Evolutionary conservation across 352 stramenopile genomes (phyloP), one percentile per base, ranked within the genome.

Genomic region (Phytophthora crassamura): DNA sequence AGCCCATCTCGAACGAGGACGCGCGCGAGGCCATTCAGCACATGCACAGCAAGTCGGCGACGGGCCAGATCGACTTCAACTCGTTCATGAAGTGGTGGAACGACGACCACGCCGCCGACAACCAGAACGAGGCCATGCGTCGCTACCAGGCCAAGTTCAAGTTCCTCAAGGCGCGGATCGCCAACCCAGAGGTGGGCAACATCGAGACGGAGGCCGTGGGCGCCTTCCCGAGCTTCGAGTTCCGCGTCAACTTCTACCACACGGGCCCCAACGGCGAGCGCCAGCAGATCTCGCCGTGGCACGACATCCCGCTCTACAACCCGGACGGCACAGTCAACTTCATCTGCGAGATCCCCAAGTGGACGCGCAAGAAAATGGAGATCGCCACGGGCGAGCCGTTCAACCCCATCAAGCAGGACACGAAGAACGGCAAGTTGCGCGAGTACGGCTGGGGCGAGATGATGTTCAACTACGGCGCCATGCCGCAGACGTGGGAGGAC

Each of bases 401-500:
- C 67, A 99, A 99, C 82, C 94, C 95, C 22, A 99, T 99, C 75
- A 98, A 96, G 69, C 98, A 99, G 82, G 98, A 99, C 83, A 96
- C 90, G 22, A 99, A 99, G 85, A 99, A 99, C 72, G 97, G 97
- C 50, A 89, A 97, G 67, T 84, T 98, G 46, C 89, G 98, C 38
- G 98, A 99, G 72, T 99, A 97, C 67, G 80, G 76, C 57, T 96
- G 99, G 88, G 98, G 85, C 34, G 97, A 98, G 67, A 98, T 97
- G 59, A 99, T 99, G 88, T 99, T 99, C 86, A 99, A 99, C 82
- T 99, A 99, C 75, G 98, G 98, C 74, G 84, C 97, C 4, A 86
- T 99, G 70, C 97, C 98, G 35, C 97, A 99, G 85, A 99, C 98
- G 47, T 99, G 98, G 98, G 98, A 99, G 80, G 97, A 99, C 85